Conservation (phyloP, 2,329 filamentous ascomycete genomes). For the Fusarium sp. region DNA sequence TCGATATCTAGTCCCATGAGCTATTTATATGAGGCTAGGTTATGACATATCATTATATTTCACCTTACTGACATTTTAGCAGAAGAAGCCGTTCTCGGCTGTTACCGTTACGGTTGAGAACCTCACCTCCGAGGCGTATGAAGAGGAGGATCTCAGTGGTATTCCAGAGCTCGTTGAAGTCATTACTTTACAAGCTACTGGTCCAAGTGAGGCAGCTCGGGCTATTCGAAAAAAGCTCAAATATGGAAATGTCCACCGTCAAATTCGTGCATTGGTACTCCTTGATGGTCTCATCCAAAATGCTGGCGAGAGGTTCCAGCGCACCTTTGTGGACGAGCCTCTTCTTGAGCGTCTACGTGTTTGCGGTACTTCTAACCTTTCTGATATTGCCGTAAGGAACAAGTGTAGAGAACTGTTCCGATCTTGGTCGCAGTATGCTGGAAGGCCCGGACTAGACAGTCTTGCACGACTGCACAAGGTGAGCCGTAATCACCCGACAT, state of each 20-base stretch:
- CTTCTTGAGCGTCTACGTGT: slow-evolving; percentile 91
- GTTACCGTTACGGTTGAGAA: slow-evolving; percentile 93
- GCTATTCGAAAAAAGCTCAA: slow-evolving; percentile 98
- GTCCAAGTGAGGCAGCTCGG: slow-evolving; percentile 88
- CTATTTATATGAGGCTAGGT: slow-evolving; percentile 26
- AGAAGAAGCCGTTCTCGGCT: slow-evolving; percentile 86
- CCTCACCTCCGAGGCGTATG: slow-evolving; percentile 88
- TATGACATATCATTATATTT: neutral
- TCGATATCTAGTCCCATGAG: slow-evolving; percentile 12
- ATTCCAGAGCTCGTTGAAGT: slow-evolving; percentile 96
- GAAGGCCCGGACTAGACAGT: slow-evolving; percentile 81
- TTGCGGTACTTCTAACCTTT: slow-evolving; percentile 85
- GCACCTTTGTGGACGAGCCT: slow-evolving; percentile 89
- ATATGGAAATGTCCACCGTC: slow-evolving; percentile 94
- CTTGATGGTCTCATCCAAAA: slow-evolving; percentile 96
- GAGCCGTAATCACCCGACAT: slow-evolving; percentile 24
- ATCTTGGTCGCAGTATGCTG: slow-evolving; percentile 89
- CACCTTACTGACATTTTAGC: slow-evolving; percentile 2
- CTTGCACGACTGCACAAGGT: slow-evolving; percentile 83
- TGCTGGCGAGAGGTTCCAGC: slow-evolving; percentile 87
- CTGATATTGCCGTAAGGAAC: slow-evolving; percentile 85
- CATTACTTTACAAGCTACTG: slow-evolving; percentile 87
- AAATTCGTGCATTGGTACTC: slow-evolving; percentile 87
- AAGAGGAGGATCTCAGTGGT: slow-evolving; percentile 90
- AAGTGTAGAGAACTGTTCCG: slow-evolving; percentile 90